Percentiles rank a stretch among this genome's conserved stretches.
Evolutionary conservation across 1,284 basidiomycete species (phyloP).

Genomic region (Ceraceosorus bombacis): DNA sequence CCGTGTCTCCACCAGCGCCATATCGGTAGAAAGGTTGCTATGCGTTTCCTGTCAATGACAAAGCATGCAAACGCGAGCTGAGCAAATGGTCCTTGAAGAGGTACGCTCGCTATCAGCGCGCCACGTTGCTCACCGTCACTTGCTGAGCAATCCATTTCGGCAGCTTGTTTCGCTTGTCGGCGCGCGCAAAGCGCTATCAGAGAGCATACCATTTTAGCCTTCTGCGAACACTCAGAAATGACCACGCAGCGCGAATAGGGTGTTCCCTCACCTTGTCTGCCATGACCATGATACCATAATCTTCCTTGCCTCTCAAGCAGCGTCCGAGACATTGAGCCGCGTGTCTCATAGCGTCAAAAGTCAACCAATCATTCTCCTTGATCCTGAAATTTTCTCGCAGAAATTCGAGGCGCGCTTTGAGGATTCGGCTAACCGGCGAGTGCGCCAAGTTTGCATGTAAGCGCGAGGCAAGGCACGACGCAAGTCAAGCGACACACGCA

Average conservation of each 20-base stretch:
- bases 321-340: conserved; percentile 98
- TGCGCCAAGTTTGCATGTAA: too few species aligned
- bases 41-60: conserved; percentile 61
- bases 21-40: conserved; percentile 94
- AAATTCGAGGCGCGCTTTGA: conserved; percentile 95
- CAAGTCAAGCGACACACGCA: too few species aligned
- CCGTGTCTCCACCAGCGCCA: conserved; percentile 92
- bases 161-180: conserved; percentile 92
- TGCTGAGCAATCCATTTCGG: conserved; percentile 99
- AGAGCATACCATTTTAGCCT: conserved; percentile 44
- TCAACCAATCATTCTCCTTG: conserved; percentile 94
- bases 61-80: too few species aligned
- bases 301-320: conserved; percentile 93
- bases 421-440: conserved; percentile 63
- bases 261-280: conserved; percentile 61
- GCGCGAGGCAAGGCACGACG: too few species aligned
- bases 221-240: neutral
- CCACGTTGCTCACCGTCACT: conserved; percentile 53
- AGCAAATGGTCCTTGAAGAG: neutral
- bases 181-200: conserved; percentile 74
- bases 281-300: conserved; percentile 99
- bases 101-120: neutral
- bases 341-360: conserved; percentile 98
- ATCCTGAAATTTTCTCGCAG: conserved; percentile 97
- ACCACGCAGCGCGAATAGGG: too few species aligned